Base-by-base conservation (phyloP, 768 basidiomycete species). In the Tephrocybe sp. region DNA sequence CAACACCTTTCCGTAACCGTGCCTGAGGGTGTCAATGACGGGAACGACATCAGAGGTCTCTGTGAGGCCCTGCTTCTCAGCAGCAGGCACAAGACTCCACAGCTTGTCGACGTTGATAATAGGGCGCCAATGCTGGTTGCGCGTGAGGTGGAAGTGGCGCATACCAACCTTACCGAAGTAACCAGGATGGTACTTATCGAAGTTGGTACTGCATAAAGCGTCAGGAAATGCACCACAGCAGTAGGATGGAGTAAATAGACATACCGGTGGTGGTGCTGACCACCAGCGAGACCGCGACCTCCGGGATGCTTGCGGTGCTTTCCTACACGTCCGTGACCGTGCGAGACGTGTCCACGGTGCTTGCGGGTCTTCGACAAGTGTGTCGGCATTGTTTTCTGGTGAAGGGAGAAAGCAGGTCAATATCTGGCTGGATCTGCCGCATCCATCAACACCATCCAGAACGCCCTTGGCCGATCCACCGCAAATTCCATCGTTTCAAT, bases 91-190 rank as follows among this genome's bases (percentile, higher is more conserved):
- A 65, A 97, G 87, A 57, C 84, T 80, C 93, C 93, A 93, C 47
- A 96, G 81, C 78, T 95, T 95, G 83, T 98, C 97, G 71, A 98
- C 86, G 78, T 99, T 99, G 87, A 99, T 91, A 69, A 88, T 89
- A 17, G 96, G 94, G 57, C 88, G 84, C 94, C 93, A 97, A 74
- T 85, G 79, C 61, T 80, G 73, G 73, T 97, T 97, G 73, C 86
- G 87, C 50, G 90, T 93, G 57, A 93, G 74, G 72, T 99, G 97
- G 90, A 89, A 99, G 74, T 88, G 87, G 69, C 97, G 86, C 96
- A 99, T 99, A 92, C 97, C 97, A 71, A 96, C 93, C 78, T 98
- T 98, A 81, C 95, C 95, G 73, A 96, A 98, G 93, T 98, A 98
- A 90, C 95, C 95, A 72, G 94, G 94, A 77, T 98, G 95, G 88